These are phyloP conservation scores for Talinum fruticosum DNA, from an alignment of 148 eudicot species.

Conservation along the genomic window DNA sequence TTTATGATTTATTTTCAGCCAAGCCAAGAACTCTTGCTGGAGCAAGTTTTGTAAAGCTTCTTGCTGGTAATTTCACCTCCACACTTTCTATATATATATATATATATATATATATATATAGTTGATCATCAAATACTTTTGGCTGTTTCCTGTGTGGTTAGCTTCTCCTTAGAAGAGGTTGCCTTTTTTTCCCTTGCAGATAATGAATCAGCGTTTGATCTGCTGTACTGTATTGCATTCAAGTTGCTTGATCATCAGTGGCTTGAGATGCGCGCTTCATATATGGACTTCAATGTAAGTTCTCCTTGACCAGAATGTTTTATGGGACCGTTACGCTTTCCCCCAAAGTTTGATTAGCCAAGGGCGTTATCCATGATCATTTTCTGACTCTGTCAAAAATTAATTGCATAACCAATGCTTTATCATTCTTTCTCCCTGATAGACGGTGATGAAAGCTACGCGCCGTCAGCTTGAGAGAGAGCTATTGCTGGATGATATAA, in stretches of 20 bases:
- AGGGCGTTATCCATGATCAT: background rate
- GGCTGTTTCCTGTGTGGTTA: background rate
- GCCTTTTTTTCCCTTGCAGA: conserved; percentile 41
- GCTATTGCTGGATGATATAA: conserved; percentile 68
- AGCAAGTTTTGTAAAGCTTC: conserved; percentile 82
- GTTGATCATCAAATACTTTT: conserved; percentile 7
- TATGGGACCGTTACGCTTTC: too few species aligned
- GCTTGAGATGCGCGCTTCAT: conserved; percentile 97
- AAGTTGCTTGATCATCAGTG: conserved; percentile 87
- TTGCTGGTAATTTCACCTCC: conserved; percentile 48
- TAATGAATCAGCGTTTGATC: conserved; percentile 84
- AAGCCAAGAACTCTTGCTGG: conserved; percentile 77
- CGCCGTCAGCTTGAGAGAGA: conserved; percentile 89
- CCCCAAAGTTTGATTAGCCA: background rate
- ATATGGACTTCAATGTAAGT: conserved; percentile 99
- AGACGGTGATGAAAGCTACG: conserved; percentile 97
- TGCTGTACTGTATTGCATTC: conserved; percentile 90
- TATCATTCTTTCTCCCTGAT: conserved; percentile 10
- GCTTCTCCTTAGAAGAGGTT: conserved; percentile 16
- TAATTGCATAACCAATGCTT: background rate
- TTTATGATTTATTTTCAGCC: conserved; percentile 41
- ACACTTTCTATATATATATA: background rate
- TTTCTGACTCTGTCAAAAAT: background rate
- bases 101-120: too few species aligned
- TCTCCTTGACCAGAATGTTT: conserved; percentile 13